Conservation (phyloP, 805 yeast genomes). For the Torulaspora gathmanii region DNA sequence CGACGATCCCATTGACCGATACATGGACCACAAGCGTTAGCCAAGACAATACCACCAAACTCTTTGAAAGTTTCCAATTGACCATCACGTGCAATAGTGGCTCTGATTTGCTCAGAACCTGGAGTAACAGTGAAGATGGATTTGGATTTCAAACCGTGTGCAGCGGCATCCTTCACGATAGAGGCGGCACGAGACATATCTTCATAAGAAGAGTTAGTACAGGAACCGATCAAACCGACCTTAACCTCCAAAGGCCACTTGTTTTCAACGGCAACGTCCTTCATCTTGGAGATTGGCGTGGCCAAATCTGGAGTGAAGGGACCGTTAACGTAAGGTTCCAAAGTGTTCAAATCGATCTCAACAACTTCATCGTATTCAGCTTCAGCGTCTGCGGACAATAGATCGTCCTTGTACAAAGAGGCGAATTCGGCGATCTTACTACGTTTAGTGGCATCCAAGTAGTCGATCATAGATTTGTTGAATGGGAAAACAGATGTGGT, state of each 20-base stretch:
- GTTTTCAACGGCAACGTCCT: slow-evolving; percentile 74
- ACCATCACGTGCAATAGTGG: slow-evolving; percentile 96
- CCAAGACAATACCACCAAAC: slow-evolving; percentile 90
- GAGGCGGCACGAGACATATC: slow-evolving; percentile 97
- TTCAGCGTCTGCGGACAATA: slow-evolving; percentile 84
- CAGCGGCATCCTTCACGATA: slow-evolving; percentile 83
- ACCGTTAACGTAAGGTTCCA: slow-evolving; percentile 96
- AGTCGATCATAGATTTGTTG: slow-evolving; percentile 83
- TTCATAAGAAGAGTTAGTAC: slow-evolving; percentile 98
- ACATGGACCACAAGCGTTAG: slow-evolving; percentile 99
- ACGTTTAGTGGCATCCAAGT: slow-evolving; percentile 83
- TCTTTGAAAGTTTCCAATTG: slow-evolving; percentile 81
- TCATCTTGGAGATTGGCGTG: slow-evolving; percentile 86
- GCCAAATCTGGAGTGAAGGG: slow-evolving; percentile 98
- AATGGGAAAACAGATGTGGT: slow-evolving; percentile 97
- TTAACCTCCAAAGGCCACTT: slow-evolving; percentile 90
- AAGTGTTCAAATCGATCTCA: slow-evolving; percentile 80
- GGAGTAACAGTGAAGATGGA: slow-evolving; percentile 91
- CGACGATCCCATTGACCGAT: slow-evolving; percentile 99
- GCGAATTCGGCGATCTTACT: slow-evolving; percentile 81
- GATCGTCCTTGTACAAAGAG: slow-evolving; percentile 56
- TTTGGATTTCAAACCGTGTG: slow-evolving; percentile 87
- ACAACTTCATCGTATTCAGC: slow-evolving; percentile 90
- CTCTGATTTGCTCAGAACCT: slow-evolving; percentile 97
- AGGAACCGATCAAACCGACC: slow-evolving; percentile 96